phyloP scores from a whole-genome alignment of 441 rosid genomes.

The Bruguiera hainesii region DNA sequence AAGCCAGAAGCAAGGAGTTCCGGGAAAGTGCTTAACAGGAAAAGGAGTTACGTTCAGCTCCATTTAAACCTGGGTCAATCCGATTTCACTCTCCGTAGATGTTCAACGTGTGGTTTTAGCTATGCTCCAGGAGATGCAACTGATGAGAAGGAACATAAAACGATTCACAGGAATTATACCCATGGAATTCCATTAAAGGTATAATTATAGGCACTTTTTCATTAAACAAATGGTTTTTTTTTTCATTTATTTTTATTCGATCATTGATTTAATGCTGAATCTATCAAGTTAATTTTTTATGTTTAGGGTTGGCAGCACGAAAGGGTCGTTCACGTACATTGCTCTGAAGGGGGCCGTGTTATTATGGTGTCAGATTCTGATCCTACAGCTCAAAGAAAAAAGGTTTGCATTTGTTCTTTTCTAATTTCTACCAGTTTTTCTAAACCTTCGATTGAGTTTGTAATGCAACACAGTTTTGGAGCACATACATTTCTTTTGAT shows the following conservation, averaged over 20 bases:
- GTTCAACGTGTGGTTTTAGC: conserved; percentile 53
- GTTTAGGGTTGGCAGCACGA: conserved; percentile 66
- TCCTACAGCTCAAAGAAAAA: conserved; percentile 53
- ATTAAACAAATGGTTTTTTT: neutral
- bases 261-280: conserved; percentile 6
- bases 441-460: too few species aligned
- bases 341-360: conserved; percentile 37
- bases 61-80: conserved; percentile 85
- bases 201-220: neutral
- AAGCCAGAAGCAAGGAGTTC: conserved; percentile 23
- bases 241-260: conserved; percentile 5
- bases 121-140: conserved; percentile 69
- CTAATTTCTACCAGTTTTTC: too few species aligned
- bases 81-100: conserved; percentile 70
- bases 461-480: too few species aligned
- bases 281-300: conserved; percentile 1
- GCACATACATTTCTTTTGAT: neutral
- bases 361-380: conserved; percentile 55
- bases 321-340: conserved; percentile 43
- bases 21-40: conserved; percentile 48
- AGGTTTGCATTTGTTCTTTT: conserved; percentile 37
- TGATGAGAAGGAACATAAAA: conserved; percentile 69
- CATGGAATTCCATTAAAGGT: conserved; percentile 78
- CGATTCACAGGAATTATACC: conserved; percentile 60
- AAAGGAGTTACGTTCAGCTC: conserved; percentile 75